Evolutionary conservation across 164 flowering plant genomes (phyloP).

Genomic region (Hamamelis virginiana): DNA sequence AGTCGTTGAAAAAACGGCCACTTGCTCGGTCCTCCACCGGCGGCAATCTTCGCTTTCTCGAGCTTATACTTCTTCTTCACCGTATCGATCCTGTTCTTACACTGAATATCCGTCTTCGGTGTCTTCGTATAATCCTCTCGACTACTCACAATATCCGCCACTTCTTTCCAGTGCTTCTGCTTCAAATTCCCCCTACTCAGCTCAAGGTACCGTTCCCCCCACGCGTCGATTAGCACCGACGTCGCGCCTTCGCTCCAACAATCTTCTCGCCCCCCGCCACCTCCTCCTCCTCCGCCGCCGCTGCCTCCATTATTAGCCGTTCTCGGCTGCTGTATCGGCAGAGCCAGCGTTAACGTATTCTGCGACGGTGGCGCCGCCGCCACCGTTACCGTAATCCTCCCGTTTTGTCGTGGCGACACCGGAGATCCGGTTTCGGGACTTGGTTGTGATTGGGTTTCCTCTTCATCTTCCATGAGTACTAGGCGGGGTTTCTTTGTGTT

Average conservation of each 20-base stretch:
- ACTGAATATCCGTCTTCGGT: constrained; percentile 77
- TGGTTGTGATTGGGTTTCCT: constrained; percentile 51
- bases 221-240: constrained; percentile 71
- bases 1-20: constrained; percentile 64
- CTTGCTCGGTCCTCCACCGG: constrained; percentile 44
- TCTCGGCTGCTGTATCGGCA: constrained; percentile 42
- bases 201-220: constrained; percentile 87
- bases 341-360: constrained; percentile 47
- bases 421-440: constrained; percentile 36
- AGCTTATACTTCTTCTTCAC: constrained; percentile 83
- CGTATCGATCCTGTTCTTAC: constrained; percentile 88
- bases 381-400: constrained; percentile 44
- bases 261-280: constrained; percentile 70
- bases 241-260: constrained; percentile 95
- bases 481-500: not conserved
- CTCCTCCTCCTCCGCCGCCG: constrained; percentile 48
- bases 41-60: constrained; percentile 63
- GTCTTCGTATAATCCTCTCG: constrained; percentile 50
- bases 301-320: constrained; percentile 18
- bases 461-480: constrained; percentile 55
- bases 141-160: constrained; percentile 73
- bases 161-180: constrained; percentile 90
- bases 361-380: constrained; percentile 29
- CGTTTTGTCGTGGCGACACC: constrained; percentile 27
- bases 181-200: constrained; percentile 77